Base-by-base conservation (phyloP, 2,329 filamentous ascomycete genomes). In the Aureobasidium melanogenum region DNA sequence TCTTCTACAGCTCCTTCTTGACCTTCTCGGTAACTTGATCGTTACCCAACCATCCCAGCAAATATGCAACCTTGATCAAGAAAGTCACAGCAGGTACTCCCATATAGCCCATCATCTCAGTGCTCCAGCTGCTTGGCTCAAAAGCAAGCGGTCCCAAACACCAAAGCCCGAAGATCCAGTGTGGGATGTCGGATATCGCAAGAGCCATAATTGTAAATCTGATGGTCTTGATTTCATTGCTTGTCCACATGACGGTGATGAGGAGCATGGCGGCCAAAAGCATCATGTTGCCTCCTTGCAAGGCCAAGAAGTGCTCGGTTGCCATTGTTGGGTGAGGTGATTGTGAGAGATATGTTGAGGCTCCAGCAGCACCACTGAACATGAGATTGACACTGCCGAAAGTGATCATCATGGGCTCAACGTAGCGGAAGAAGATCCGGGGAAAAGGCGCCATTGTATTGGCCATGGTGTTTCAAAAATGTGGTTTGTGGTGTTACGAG, bases 271-370 rank as follows among this genome's bases (percentile, higher is more conserved):
- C 44, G 24, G 26, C 39, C 4, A 59, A 17, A 22, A 50, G 34
- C 56, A 59, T 59, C 44, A 59, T 59, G 44, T 36, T 59, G 24
- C 43, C 56, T 22, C 44, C 56, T 41, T 59, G 56, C 5, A 59
- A 24, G 2, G 56, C 56, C 34, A 59, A 12, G n/a, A 59, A 59
- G 34, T 50, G 34, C 28, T 59, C 56, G 32, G 44, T 32, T 19
- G 56, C 39, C 39, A 36, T 12, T 39, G 34, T 15, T 22, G 56
- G 44, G 17, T 59, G 44, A 28, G 55, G 15, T 26, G 44, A 24
- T 50, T 34, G 48, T 12, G 56, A 59, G 34, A 59, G 56, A n/a
- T 48, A 59, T 17, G 56, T 59, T 9, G 56, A 59, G 22, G 56
- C 43, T 34, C 34, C 34, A 26, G 30, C 15, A 8, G 56, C 56